Base-by-base conservation (phyloP, 495 filamentous ascomycete species). In the Xylaria venustula region DNA sequence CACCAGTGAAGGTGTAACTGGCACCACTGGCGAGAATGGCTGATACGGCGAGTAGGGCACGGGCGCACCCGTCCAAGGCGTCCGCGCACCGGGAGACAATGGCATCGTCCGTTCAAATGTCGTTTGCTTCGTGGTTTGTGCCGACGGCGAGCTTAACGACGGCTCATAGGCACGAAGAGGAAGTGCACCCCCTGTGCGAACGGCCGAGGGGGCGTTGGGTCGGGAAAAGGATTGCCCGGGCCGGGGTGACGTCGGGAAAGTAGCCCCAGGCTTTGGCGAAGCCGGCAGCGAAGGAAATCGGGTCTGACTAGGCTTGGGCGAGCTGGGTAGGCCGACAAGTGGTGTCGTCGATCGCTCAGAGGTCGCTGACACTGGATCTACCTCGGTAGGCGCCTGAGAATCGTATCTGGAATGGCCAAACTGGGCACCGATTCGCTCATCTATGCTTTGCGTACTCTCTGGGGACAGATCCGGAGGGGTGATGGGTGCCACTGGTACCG, bases 11-110 rank as follows among this genome's bases (percentile, higher is more conserved):
- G 93, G 92, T 28, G 92, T 95, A 58, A 97, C 85, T 0, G 93
- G 93, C 15, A 94, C 90, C 7, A 95, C 80, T 0, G 93, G 92
- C 1, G 89, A 91, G 68, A 89, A 93, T 0, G 93, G 93, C 82
- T 96, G 94, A 68, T 97, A 97, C 5, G 93, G 90, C 55, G 85
- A 88, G 72, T 97, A 96, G 6, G 93, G 93, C 34, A 82, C 79
- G 0, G 91, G 86, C 41, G 89, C 84, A 5, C 89, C 91, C 0
- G 89, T 92, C 65, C 84, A 82, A 0, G 90, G 90, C 7, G 85
- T 85, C 47, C 75, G 76, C 62, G 81, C 55, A 11, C 74, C 74
- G 0, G 76, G 77, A 2, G 78, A 78, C 22, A 78, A 70, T 36
- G 88, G 83, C 0, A 52, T 36, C 17, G 83, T 81, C 3, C 90